phyloP scores from a whole-genome alignment of 2,329 filamentous ascomycete genomes.

The Arthroderma sp. region DNA sequence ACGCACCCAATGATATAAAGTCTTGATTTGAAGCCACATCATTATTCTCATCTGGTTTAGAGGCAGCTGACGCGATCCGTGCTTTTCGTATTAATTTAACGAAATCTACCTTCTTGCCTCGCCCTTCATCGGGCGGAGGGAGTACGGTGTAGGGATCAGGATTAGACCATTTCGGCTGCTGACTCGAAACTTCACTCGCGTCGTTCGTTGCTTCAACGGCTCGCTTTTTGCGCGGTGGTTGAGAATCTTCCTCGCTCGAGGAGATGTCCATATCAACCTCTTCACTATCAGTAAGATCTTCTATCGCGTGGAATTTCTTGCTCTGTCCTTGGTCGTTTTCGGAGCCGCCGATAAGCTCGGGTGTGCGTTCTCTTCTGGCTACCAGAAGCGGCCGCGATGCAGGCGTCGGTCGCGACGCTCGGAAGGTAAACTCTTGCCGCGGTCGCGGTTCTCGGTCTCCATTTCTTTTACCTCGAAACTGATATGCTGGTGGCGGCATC shows the following conservation, averaged over 20 bases:
- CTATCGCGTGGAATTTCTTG: constrained; percentile 24
- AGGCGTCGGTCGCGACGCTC: constrained; percentile 23
- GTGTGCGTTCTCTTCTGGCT: constrained; percentile 22
- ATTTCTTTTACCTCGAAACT: constrained; percentile 21
- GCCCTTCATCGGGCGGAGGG: constrained; percentile 61
- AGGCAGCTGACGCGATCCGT: constrained; percentile 46
- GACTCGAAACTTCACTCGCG: constrained; percentile 9
- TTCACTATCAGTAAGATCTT: constrained; percentile 32
- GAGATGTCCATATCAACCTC: constrained; percentile 34
- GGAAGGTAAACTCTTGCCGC: constrained; percentile 28
- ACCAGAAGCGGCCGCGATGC: constrained; percentile 26
- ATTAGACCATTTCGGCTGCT: constrained; percentile 74
- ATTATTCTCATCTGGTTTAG: constrained; percentile 38
- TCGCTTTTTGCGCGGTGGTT: constrained; percentile 27
- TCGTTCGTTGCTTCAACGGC: constrained; percentile 13
- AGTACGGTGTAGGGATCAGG: constrained; percentile 85
- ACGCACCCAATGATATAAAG: constrained; percentile 75
- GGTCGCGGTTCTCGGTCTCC: constrained; percentile 11
- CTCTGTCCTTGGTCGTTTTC: constrained; percentile 16
- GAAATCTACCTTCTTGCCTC: constrained; percentile 68
- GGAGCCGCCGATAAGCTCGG: constrained; percentile 20
- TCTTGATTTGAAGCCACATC: constrained; percentile 53
- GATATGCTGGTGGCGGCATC: constrained; percentile 16
- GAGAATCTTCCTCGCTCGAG: constrained; percentile 22
- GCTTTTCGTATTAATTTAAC: constrained; percentile 87